A percentile compares a stretch with the other conserved stretches of the same genome.
These are phyloP conservation scores for Melaleuca alternifolia DNA, from an alignment of 345 rosid species.

Conservation along the genomic window DNA sequence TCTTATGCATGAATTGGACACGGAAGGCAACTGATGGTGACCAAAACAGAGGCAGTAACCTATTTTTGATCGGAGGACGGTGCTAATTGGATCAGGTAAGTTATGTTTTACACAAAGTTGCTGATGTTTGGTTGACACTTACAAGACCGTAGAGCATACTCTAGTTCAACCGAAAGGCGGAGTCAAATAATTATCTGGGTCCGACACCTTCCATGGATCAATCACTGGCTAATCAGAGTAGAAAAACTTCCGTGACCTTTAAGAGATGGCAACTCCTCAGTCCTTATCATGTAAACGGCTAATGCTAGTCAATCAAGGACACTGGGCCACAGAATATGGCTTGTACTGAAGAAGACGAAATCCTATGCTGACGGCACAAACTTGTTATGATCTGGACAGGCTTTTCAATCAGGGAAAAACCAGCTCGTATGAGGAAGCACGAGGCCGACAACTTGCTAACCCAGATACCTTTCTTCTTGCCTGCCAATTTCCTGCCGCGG, in stretches of 20 bases:
- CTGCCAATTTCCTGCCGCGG: too few species aligned
- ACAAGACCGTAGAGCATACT: background rate
- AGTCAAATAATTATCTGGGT: background rate
- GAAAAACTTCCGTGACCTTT: background rate
- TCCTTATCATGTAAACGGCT: too few species aligned
- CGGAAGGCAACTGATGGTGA: background rate
- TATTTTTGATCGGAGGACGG: rapidly evolving
- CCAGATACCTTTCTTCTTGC: background rate
- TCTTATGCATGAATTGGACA: background rate
- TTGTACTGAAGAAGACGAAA: background rate
- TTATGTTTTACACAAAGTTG: background rate
- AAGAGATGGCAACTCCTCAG: background rate
- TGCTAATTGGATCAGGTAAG: background rate
- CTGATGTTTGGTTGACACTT: background rate
- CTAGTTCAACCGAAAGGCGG: background rate
- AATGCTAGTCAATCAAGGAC: too few species aligned
- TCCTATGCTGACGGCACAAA: rapidly evolving
- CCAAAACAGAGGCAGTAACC: background rate
- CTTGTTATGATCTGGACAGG: background rate
- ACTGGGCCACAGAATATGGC: too few species aligned
- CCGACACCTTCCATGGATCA: background rate
- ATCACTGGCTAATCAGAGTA: background rate
- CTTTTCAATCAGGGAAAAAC: background rate
- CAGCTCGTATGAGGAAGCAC: background rate
- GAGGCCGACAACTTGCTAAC: background rate